Conservation (phyloP, 306 rosid species). For the Quercus rubra region DNA sequence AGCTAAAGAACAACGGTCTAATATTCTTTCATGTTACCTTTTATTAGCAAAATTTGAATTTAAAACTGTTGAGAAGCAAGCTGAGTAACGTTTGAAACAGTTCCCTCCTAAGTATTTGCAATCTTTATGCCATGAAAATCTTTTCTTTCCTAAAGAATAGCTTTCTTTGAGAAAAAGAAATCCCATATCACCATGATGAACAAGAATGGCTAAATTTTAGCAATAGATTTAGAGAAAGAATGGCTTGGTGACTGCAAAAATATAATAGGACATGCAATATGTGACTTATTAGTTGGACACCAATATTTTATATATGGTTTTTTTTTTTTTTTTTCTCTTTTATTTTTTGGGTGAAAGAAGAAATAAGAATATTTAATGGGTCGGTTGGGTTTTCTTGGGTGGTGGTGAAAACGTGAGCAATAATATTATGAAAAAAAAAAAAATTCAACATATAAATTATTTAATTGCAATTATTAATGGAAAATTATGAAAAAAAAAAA, state of each 20-base stretch:
- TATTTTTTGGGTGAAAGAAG: no score
- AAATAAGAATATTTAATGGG: background rate
- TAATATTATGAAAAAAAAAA: background rate
- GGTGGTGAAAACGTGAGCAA: conserved; percentile 15
- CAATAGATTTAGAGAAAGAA: conserved; percentile 16
- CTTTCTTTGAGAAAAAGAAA: conserved; percentile 21
- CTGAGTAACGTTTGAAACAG: conserved; percentile 42
- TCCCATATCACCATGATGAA: background rate
- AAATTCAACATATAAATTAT: background rate
- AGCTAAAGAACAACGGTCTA: conserved; percentile 43
- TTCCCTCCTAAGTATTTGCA: conserved; percentile 55
- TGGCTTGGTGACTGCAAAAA: background rate
- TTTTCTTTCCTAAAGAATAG: conserved; percentile 28
- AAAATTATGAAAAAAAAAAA: background rate
- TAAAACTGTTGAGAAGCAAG: conserved; percentile 30
- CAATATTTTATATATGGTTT: background rate
- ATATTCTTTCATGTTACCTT: conserved; percentile 40
- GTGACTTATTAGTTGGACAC: conserved; percentile 12
- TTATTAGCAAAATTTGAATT: conserved; percentile 50
- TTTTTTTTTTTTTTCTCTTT: no score
- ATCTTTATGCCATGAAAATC: conserved; percentile 16
- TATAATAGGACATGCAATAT: conserved; percentile 26
- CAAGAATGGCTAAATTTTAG: conserved; percentile 28
- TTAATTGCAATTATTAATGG: background rate
- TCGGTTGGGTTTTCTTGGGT: conserved; percentile 2